Percentiles rank a stretch among this genome's conserved stretches.
Evolutionary conservation across 2,329 filamentous ascomycete genomes (phyloP).

Genomic region (Epicoccum sorghinum): DNA sequence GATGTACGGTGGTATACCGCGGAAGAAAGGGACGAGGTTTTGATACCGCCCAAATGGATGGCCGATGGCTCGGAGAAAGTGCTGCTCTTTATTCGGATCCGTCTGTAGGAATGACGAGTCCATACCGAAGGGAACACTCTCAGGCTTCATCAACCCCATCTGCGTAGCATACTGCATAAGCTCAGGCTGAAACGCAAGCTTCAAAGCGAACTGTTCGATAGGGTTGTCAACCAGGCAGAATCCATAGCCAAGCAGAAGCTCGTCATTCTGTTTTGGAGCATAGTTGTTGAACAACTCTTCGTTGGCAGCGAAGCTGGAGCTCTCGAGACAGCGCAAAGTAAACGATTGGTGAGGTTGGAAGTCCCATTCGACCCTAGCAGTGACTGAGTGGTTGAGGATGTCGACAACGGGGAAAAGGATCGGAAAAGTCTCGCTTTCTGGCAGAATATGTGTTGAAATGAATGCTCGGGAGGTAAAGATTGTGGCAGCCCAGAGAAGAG

Average conservation of each 20-base stretch:
- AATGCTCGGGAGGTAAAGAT: slow-evolving; percentile 60
- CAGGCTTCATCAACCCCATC: slow-evolving; percentile 20
- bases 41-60: slow-evolving; percentile 45
- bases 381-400: slow-evolving; percentile 55
- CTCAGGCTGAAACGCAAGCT: slow-evolving; percentile 49
- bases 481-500: slow-evolving; percentile 58
- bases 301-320: slow-evolving; percentile 42
- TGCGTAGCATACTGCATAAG: slow-evolving; percentile 28
- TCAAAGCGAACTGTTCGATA: slow-evolving; percentile 54
- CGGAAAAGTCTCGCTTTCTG: slow-evolving; percentile 36
- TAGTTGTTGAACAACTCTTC: slow-evolving; percentile 61
- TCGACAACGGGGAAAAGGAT: slow-evolving; percentile 59
- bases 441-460: slow-evolving; percentile 49
- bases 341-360: slow-evolving; percentile 42
- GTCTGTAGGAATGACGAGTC: slow-evolving; percentile 24
- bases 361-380: slow-evolving; percentile 56
- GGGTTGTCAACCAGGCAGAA: slow-evolving; percentile 57
- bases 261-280: slow-evolving; percentile 59
- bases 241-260: slow-evolving; percentile 60
- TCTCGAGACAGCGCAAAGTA: slow-evolving; percentile 47
- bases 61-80: slow-evolving; percentile 39
- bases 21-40: slow-evolving; percentile 36
- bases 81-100: slow-evolving; percentile 37
- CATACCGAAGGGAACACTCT: slow-evolving; percentile 38
- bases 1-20: slow-evolving; percentile 43